Percentiles rank a stretch among this genome's conserved stretches.
These are phyloP conservation scores for Phytophthora kernoviae DNA, from an alignment of 352 stramenopile genomes.

Conservation along the genomic window DNA sequence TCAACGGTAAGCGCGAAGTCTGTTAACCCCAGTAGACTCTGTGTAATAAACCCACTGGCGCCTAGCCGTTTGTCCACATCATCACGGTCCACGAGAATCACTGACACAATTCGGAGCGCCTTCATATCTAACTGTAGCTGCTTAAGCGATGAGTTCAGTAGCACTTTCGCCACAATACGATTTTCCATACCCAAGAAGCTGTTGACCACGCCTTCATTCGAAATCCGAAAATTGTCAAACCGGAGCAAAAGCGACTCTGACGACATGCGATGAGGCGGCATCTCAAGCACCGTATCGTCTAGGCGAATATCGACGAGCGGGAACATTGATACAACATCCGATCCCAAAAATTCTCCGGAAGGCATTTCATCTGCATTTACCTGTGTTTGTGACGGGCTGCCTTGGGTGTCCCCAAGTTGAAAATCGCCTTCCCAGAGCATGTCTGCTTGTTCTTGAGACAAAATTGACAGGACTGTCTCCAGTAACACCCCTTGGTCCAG, in stretches of 20 bases:
- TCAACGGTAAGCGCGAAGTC: conserved; percentile 60
- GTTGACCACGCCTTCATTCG: conserved; percentile 67
- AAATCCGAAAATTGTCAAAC: conserved; percentile 67
- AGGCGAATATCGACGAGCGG: conserved; percentile 74
- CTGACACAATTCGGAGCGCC: conserved; percentile 73
- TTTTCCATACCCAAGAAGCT: conserved; percentile 75
- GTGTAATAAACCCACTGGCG: conserved; percentile 50
- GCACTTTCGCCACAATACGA: conserved; percentile 78
- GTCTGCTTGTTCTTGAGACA: conserved; percentile 66
- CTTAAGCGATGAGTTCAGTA: conserved; percentile 83
- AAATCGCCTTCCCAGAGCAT: conserved; percentile 82
- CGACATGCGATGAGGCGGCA: conserved; percentile 82
- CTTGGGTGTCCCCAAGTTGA: conserved; percentile 46
- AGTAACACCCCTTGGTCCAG: conserved; percentile 71
- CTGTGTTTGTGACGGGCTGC: conserved; percentile 12
- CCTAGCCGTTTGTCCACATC: conserved; percentile 33
- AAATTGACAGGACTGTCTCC: conserved; percentile 58
- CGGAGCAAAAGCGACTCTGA: conserved; percentile 74
- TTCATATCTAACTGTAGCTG: conserved; percentile 71
- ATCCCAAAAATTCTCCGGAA: conserved; percentile 42
- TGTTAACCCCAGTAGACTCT: conserved; percentile 78
- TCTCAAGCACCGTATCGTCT: conserved; percentile 71
- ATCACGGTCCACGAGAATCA: conserved; percentile 66
- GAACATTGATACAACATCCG: conserved; percentile 85
- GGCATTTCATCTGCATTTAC: conserved; percentile 11